Evolutionary conservation across 2,329 filamentous ascomycete species (phyloP), one percentile per base, ranked within the genome.

Genomic region (Claviceps spartinae): DNA sequence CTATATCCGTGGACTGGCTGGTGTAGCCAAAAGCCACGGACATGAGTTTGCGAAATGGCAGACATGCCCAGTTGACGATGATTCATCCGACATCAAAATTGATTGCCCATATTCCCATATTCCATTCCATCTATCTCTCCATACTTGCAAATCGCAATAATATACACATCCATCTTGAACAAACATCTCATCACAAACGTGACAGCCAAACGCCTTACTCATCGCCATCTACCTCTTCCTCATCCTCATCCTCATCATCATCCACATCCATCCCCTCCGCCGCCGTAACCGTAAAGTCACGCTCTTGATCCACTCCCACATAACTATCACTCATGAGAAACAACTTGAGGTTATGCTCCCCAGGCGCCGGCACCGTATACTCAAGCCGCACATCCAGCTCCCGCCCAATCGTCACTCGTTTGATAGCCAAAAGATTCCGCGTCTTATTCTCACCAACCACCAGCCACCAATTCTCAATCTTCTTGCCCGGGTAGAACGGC

Each of bases 391-490:
- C 78, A 62, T 87, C 85, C 61, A 95, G 70, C 64, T 85, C 83
- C 60, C 79, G 79, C 42, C 83, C 85, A 57, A 98, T 85, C 1
- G 90, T 95, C 54, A 98, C 84, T 59, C 91, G 81, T 77, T 97
- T 98, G 73, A 97, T 95, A 2, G 88, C 90, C 53, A 97, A 74
- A 56, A 98, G 73, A 57, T 78, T 90, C 73, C 88, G 91, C 42
- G 85, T 88, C 66, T 81, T 85, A 71, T 96, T 89, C 60, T 97
- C 90, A 34, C 90, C 91, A 37, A 98, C 88, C 20, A 98, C 88
- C 52, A 98, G 72, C 93, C 93, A 98, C 90, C 90, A 98, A 65
- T 93, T 95, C 76, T 98, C 93, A 73, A 88, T 85, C 77, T 98
- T 98, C 67, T 85, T 85, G 48, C 69, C 75, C 1, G 93, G 90